These are phyloP conservation scores for Thymus mandschuricus DNA, from an alignment of 257 asterid genomes.

Conservation along the genomic window DNA sequence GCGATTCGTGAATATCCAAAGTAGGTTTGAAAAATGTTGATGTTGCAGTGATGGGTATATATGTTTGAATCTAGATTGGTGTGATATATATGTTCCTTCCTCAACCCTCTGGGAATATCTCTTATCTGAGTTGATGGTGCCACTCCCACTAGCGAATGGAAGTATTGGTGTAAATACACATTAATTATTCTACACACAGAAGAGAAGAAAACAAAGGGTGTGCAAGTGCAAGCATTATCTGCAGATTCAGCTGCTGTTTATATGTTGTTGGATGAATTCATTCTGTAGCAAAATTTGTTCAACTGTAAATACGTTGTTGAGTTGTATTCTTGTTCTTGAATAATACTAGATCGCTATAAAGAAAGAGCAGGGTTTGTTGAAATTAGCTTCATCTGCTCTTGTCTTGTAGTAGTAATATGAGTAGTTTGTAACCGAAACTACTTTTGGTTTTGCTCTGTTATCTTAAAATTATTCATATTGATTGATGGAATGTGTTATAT, in stretches of 20 bases:
- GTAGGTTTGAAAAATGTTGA: constrained; percentile 6
- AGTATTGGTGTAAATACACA: constrained; percentile 29
- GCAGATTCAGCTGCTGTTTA: constrained; percentile 23
- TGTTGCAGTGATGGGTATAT: not conserved
- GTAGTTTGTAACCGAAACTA: constrained; percentile 8
- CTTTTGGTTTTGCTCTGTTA: constrained; percentile 2
- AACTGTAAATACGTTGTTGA: constrained; percentile 19
- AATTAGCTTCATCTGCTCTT: not conserved
- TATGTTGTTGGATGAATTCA: no score
- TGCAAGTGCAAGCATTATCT: not conserved
- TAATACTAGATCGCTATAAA: no score
- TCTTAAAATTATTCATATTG: not conserved
- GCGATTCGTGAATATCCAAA: constrained; percentile 56
- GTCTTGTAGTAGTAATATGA: no score
- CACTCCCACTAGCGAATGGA: constrained; percentile 19
- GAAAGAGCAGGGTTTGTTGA: constrained; percentile 7
- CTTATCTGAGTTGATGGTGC: not conserved
- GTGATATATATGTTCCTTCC: not conserved
- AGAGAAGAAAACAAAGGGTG: not conserved
- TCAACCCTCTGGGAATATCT: not conserved
- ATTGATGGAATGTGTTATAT: not conserved
- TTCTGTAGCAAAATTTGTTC: constrained; percentile 17
- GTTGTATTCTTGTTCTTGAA: not conserved
- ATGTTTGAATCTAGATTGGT: constrained; percentile 2
- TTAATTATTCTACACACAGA: constrained; percentile 2